Conservation (phyloP, 306 rosid genomes). For the Cucurbita ficifolia region DNA sequence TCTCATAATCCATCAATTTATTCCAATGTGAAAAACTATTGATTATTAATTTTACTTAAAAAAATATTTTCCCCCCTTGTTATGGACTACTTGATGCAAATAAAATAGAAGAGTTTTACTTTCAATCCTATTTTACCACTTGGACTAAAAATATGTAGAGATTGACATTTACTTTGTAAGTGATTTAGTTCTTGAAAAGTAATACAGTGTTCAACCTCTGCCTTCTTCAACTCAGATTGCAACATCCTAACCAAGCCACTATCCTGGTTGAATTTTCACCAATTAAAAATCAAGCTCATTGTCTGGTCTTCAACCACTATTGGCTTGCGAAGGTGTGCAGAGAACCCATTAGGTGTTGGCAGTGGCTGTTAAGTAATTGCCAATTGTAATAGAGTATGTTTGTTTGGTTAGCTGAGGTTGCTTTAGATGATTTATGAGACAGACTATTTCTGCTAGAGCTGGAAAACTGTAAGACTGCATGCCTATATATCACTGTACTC, state of each 20-base stretch:
- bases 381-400: neutral
- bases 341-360: neutral
- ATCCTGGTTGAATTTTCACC: neutral
- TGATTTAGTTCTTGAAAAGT: neutral
- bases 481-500: neutral
- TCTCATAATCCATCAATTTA: neutral
- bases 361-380: neutral
- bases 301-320: neutral
- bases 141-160: neutral
- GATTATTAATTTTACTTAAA: neutral
- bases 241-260: neutral
- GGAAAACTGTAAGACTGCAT: neutral
- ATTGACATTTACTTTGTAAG: neutral
- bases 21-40: neutral
- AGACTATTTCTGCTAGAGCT: neutral
- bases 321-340: neutral
- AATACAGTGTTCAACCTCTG: neutral
- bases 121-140: neutral
- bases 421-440: neutral
- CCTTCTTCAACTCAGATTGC: neutral
- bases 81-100: neutral
- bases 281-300: neutral
- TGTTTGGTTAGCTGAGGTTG: neutral
- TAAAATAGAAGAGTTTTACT: neutral
- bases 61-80: neutral